These are phyloP conservation scores for Aphanoascus verrucosus DNA, from an alignment of 2,329 filamentous ascomycete genomes.

Conservation along the genomic window DNA sequence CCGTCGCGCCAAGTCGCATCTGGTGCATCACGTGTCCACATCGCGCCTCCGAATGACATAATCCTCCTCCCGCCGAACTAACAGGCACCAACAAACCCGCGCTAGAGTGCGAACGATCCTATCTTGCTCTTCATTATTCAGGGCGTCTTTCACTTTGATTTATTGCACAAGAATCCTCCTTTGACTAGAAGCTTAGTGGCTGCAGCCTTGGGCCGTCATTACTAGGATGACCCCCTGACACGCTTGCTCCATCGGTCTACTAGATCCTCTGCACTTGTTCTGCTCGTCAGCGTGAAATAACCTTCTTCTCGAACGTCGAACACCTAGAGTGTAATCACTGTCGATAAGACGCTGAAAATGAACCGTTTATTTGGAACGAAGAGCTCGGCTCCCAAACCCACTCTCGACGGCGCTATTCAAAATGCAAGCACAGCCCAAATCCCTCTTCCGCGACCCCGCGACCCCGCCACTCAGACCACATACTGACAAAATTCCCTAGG, in stretches of 20 bases:
- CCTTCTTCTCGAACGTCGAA: background rate
- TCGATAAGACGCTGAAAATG: constrained; percentile 46
- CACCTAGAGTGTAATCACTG: constrained; percentile 13
- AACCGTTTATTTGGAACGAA: constrained; percentile 92
- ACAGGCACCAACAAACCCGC: too few relatives aligned
- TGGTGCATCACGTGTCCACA: background rate
- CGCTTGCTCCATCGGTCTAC: too few relatives aligned
- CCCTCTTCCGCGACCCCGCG: constrained; percentile 7
- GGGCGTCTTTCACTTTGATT: too few relatives aligned
- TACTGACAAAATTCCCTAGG: constrained; percentile 35
- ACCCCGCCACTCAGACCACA: constrained; percentile 15
- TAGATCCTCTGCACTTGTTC: background rate
- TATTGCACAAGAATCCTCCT: too few relatives aligned
- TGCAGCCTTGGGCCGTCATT: too few relatives aligned
- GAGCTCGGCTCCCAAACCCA: constrained; percentile 78
- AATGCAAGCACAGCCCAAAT: constrained; percentile 46
- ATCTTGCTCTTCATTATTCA: too few relatives aligned
- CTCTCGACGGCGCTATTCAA: constrained; percentile 68
- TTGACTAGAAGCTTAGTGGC: too few relatives aligned
- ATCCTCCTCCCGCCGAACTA: background rate
- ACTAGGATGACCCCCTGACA: too few relatives aligned
- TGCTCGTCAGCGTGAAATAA: background rate
- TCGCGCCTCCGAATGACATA: background rate
- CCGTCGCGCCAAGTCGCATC: too few relatives aligned
- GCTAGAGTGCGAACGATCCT: too few relatives aligned